Evolutionary conservation across 2,329 filamentous ascomycete species (phyloP).

Genomic region (Aureobasidium sp.): DNA sequence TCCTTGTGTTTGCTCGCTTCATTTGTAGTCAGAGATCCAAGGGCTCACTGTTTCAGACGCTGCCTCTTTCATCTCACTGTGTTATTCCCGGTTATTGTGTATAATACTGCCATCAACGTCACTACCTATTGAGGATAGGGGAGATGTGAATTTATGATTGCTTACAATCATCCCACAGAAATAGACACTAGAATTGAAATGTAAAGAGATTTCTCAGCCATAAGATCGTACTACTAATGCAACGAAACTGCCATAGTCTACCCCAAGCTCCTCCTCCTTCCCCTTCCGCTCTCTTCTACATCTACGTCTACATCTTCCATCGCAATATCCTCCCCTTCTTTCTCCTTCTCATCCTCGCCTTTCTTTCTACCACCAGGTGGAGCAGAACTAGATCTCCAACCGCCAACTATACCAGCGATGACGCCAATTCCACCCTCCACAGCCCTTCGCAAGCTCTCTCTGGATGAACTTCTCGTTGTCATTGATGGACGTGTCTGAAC

Average conservation of each 20-base stretch:
- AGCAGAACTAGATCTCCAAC: not conserved
- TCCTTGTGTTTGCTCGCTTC: too few relatives aligned
- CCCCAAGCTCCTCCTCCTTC: slow-evolving; percentile 1
- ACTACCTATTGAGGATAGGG: too few relatives aligned
- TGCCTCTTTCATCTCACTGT: too few relatives aligned
- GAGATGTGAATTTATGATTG: too few relatives aligned
- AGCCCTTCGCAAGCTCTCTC: not conserved
- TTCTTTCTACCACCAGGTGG: not conserved
- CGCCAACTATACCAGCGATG: not conserved
- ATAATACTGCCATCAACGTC: too few relatives aligned
- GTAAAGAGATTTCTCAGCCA: too few relatives aligned
- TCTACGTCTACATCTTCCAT: not conserved
- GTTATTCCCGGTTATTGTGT: too few relatives aligned
- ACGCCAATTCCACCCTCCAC: slow-evolving; percentile 7
- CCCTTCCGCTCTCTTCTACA: not conserved
- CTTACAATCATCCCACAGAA: too few relatives aligned
- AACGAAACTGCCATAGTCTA: not conserved
- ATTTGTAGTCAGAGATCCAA: too few relatives aligned
- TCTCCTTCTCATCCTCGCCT: not conserved
- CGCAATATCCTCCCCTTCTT: not conserved
- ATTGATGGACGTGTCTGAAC: not conserved
- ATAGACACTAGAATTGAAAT: too few relatives aligned
- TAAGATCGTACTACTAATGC: too few relatives aligned
- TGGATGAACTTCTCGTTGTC: not conserved
- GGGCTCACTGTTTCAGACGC: too few relatives aligned